phyloP scores from a whole-genome alignment of 129 eudicot genomes.

The Calendula officinalis region DNA sequence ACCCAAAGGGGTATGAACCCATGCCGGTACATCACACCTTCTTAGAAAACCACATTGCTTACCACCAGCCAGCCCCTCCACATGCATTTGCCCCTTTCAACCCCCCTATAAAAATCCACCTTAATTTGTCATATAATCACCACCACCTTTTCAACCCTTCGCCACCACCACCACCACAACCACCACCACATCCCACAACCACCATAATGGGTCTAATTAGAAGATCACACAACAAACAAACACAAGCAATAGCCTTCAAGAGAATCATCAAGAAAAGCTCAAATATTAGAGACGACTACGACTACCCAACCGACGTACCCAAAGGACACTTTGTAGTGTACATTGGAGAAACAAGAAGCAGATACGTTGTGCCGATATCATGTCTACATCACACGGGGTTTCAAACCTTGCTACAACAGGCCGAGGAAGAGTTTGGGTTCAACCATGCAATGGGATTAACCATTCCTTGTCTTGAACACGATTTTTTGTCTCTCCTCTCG shows the following conservation, averaged over 20 bases:
- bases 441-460: constrained; percentile 61
- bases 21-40: constrained; percentile 25
- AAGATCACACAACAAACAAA: constrained; percentile 40
- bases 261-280: constrained; percentile 47
- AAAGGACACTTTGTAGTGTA: constrained; percentile 72
- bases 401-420: constrained; percentile 42
- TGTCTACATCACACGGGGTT: constrained; percentile 44
- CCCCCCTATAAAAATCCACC: constrained; percentile 24
- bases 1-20: constrained; percentile 31
- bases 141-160: constrained; percentile 3
- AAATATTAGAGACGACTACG: constrained; percentile 33
- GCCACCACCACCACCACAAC: constrained; percentile 7
- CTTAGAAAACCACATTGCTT: constrained; percentile 26
- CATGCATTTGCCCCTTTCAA: constrained; percentile 43
- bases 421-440: constrained; percentile 73
- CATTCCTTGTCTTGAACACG: constrained; percentile 61
- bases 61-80: constrained; percentile 42
- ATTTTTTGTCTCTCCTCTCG: constrained; percentile 45
- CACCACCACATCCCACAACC: neutral
- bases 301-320: constrained; percentile 48
- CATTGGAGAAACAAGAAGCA: constrained; percentile 53
- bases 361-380: constrained; percentile 54
- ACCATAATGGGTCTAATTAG: constrained; percentile 33
- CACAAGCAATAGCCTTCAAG: constrained; percentile 40
- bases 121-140: neutral